Base-by-base conservation (phyloP, 2,329 filamentous ascomycete genomes). In the Xylariaceae sp. region DNA sequence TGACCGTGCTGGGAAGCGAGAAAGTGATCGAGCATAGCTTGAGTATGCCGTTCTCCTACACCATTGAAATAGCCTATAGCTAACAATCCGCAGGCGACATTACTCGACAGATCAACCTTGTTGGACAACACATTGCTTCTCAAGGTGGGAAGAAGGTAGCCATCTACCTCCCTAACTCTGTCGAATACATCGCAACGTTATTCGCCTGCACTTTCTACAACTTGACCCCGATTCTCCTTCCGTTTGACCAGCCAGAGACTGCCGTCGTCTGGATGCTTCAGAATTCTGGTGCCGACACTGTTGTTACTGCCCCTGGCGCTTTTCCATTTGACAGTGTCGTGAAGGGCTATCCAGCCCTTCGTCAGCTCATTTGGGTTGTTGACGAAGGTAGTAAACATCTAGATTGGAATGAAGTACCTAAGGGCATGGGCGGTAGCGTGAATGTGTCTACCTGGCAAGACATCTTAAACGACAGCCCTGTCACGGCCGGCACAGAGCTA, bases 391-490 rank as follows among this genome's bases (percentile, higher is more conserved):
- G 88, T 77, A 85, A 86, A 65, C 93, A 98, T 71, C 89, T 99
- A 82, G 93, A 96, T 74, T 99, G 93, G 93, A 93, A 91, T 65
- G 90, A 93, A 70, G 85, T 93, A 2, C 92, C 93, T 10, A 84
- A 89, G 68, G 89, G 89, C 49, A 87, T 88, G 54, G 88, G 88
- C 16, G 84, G 88, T 54, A 86, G 82, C 59, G 80, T 96, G 58
- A 89, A 89, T 53, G 89, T 97, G 16, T 84, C 87, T n/a, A 95
- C 93, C 14, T 99, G 93, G 93, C 90, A 96, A 68, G 90, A 97
- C 57, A 83, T 98, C 50, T 77, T 97, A 21, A 85, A 89, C 62
- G 89, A 95, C 59, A 81, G 82, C 62, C 84, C 86, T 18, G 75
- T 78, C 23, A 78, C 77, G 51, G 80, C 83, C 40, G 83, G 81